A percentile compares a stretch with the other conserved stretches of the same genome.
phyloP scores from a whole-genome alignment of 768 basidiomycete genomes.

The Naganishia vaughanmartiniae region DNA sequence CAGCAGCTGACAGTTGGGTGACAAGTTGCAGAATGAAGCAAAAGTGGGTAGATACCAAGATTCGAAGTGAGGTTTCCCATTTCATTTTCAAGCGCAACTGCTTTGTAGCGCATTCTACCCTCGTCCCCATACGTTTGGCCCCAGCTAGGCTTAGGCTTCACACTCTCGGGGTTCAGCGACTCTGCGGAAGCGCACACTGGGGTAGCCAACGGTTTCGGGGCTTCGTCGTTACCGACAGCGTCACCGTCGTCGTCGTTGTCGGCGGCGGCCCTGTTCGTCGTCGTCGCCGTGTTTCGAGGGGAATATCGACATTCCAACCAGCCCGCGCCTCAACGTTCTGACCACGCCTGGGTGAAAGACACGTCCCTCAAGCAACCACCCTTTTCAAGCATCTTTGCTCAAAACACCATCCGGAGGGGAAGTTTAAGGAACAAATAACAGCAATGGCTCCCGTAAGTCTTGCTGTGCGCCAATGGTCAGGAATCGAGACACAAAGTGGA shows the following conservation, averaged over 20 bases:
- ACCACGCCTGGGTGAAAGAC: neutral
- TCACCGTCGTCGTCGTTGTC: constrained; percentile 4
- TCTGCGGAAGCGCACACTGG: constrained; percentile 2
- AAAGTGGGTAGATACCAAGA: no score
- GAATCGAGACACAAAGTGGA: neutral
- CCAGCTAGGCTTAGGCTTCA: no score
- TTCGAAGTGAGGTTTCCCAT: no score
- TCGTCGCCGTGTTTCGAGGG: neutral
- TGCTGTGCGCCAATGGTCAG: neutral
- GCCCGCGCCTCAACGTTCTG: neutral
- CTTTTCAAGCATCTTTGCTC: constrained; percentile 23
- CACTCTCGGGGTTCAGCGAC: neutral
- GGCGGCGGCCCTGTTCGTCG: neutral
- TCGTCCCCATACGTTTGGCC: no score
- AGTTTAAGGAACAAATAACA: constrained; percentile 18
- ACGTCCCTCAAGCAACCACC: constrained; percentile 27
- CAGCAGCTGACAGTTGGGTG: no score
- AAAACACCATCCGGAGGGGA: constrained; percentile 24
- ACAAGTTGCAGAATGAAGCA: no score
- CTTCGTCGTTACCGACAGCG: constrained; percentile 9
- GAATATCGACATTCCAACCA: neutral
- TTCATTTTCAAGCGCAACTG: no score
- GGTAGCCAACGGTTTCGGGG: neutral
- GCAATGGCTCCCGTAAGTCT: constrained; percentile 28
- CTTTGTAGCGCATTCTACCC: no score